Conservation (phyloP, 2,329 filamentous ascomycete species). For the Ophiostoma ips region DNA sequence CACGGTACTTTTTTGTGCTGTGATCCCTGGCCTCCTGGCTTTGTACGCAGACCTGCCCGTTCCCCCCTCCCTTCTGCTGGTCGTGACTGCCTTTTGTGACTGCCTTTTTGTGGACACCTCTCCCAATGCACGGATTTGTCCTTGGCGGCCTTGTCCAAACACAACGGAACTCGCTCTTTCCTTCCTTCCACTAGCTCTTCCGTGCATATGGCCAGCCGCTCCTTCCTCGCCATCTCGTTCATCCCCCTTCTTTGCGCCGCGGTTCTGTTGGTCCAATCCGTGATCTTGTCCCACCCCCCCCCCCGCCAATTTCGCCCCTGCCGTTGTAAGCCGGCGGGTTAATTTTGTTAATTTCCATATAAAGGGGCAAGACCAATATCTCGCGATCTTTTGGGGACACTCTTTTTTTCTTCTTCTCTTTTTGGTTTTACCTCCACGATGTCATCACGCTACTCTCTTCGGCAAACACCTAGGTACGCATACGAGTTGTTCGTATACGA, state of each 20-base stretch:
- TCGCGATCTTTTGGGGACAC: background rate
- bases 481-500: background rate
- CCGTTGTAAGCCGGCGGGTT: conserved; percentile 1
- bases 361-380: background rate
- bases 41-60: background rate
- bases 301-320: background rate
- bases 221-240: background rate
- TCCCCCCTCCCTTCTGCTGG: too few species aligned
- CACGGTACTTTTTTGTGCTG: background rate
- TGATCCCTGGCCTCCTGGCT: too few species aligned
- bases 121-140: background rate
- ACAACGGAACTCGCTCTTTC: background rate
- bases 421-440: conserved; percentile 15
- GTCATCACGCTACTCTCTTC: conserved; percentile 20
- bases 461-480: conserved; percentile 21
- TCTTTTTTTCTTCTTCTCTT: too few species aligned
- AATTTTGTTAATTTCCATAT: background rate
- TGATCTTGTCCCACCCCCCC: background rate
- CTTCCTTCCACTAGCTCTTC: background rate
- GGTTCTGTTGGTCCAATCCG: background rate
- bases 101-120: background rate
- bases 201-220: background rate
- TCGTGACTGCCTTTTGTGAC: background rate
- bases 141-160: background rate
- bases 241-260: conserved; percentile 3